Evolutionary conservation across 345 rosid genomes (phyloP).

Genomic region (Gossypium herbaceum): DNA sequence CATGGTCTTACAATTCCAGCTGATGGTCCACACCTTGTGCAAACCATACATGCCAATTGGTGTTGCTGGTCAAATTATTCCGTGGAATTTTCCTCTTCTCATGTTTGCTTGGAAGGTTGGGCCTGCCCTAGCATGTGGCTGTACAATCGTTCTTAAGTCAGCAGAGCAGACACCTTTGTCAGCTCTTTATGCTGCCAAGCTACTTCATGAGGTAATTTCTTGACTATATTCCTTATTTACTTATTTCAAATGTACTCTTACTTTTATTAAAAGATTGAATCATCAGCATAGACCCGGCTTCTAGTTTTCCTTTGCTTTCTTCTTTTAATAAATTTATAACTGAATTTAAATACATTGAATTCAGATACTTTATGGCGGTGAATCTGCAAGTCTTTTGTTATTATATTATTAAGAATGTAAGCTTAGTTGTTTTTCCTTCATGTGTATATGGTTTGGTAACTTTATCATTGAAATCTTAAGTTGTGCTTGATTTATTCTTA

Average conservation of each 20-base stretch:
- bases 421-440: not conserved
- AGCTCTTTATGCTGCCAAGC: conserved; percentile 46
- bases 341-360: not conserved
- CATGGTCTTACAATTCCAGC: conserved; percentile 79
- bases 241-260: not conserved
- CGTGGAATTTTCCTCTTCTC: conserved; percentile 95
- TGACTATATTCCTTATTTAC: not conserved
- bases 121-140: conserved; percentile 67
- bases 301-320: not conserved
- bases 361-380: not conserved
- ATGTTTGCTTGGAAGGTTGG: conserved; percentile 79
- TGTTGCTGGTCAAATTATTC: conserved; percentile 92
- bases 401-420: conserved; percentile 1
- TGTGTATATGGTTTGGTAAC: not conserved
- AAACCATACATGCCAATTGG: conserved; percentile 90
- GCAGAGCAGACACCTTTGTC: conserved; percentile 76
- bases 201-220: conserved; percentile 54
- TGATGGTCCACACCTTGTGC: conserved; percentile 74
- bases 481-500: not conserved
- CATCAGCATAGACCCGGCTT: not conserved
- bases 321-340: not conserved
- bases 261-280: not conserved
- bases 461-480: not conserved
- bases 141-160: conserved; percentile 58
- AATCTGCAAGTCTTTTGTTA: not conserved